phyloP scores from a whole-genome alignment of 2,329 filamentous ascomycete species.

The Zarea fungicola region DNA sequence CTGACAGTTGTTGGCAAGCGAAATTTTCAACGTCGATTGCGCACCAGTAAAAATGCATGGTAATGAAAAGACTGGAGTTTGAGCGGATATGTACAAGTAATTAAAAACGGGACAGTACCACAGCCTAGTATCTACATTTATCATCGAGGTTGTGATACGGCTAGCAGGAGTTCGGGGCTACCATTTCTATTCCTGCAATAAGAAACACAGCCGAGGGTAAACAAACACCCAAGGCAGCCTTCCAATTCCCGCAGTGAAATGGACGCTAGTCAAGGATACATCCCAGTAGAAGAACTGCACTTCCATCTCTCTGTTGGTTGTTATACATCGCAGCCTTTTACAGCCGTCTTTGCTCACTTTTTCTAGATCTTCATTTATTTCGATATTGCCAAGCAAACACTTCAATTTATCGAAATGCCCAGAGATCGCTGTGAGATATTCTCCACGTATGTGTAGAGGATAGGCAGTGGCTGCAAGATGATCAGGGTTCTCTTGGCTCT shows the following conservation, averaged over 20 bases:
- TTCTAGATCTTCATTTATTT: background rate
- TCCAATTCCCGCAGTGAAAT: too few species aligned
- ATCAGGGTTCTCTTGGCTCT: too few species aligned
- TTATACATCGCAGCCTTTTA: background rate
- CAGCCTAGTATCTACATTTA: too few species aligned
- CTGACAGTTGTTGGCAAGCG: background rate
- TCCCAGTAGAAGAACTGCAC: too few species aligned
- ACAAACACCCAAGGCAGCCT: too few species aligned
- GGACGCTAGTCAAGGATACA: too few species aligned
- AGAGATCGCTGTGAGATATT: slow-evolving; percentile 8
- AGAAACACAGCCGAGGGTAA: too few species aligned
- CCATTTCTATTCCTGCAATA: background rate
- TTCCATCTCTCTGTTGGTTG: too few species aligned
- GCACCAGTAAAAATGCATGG: background rate
- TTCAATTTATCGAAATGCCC: slow-evolving; percentile 4
- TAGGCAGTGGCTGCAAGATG: slow-evolving; percentile 2
- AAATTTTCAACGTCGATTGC: background rate
- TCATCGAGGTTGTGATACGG: background rate
- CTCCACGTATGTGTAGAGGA: slow-evolving; percentile 1
- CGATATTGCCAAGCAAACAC: background rate
- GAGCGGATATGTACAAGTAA: background rate
- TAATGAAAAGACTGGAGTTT: background rate
- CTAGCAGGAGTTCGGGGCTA: too few species aligned
- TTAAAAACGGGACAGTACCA: slow-evolving; percentile 2
- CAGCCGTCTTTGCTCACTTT: background rate